Percentiles rank a stretch among this genome's conserved stretches.
Evolutionary conservation across 257 asterid genomes (phyloP).

Genomic region (Dorcoceras hygrometricum): DNA sequence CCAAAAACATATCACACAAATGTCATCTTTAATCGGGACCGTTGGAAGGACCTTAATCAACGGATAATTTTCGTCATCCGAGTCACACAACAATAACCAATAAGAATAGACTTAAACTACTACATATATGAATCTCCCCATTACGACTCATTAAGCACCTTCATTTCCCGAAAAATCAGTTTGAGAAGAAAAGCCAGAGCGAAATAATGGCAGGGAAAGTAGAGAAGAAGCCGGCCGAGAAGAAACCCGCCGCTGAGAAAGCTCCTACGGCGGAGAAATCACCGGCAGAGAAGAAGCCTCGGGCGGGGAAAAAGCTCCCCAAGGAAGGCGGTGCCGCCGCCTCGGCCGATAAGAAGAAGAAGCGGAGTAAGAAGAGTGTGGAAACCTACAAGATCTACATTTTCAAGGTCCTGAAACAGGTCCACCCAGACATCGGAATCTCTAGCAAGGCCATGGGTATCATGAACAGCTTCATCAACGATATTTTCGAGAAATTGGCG

Average conservation of each 20-base stretch:
- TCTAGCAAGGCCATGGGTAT: slow-evolving; percentile 50
- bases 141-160: fast-evolving
- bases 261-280: slow-evolving; percentile 40
- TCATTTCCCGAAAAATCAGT: background rate
- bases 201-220: slow-evolving; percentile 32
- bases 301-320: slow-evolving; percentile 40
- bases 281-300: slow-evolving; percentile 26
- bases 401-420: slow-evolving; percentile 44
- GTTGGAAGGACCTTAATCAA: background rate
- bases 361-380: slow-evolving; percentile 33
- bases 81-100: background rate
- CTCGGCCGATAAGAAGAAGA: slow-evolving; percentile 38
- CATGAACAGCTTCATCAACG: slow-evolving; percentile 45
- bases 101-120: too few species aligned
- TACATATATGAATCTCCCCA: background rate
- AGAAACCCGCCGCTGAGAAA: slow-evolving; percentile 41
- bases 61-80: background rate
- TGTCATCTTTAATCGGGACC: background rate
- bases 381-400: slow-evolving; percentile 52
- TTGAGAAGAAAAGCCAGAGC: background rate
- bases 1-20: background rate
- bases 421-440: slow-evolving; percentile 42
- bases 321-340: slow-evolving; percentile 33
- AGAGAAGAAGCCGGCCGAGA: slow-evolving; percentile 45
- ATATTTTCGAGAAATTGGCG: slow-evolving; percentile 44